These are phyloP conservation scores for Pseudonitzschia multistriata DNA, from an alignment of 108 stramenopile genomes.

Conservation along the genomic window DNA sequence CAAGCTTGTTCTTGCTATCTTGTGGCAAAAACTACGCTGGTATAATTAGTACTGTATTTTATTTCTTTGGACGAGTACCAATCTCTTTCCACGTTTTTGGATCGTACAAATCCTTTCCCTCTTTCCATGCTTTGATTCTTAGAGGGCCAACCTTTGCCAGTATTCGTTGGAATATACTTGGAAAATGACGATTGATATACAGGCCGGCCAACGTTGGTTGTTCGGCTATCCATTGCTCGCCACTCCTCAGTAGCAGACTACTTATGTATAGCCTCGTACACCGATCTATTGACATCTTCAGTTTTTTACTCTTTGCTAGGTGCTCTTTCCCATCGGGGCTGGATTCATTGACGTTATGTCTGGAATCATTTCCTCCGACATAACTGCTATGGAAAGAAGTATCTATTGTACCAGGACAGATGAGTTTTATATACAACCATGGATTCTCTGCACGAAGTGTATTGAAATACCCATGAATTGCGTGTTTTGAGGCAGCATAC, in stretches of 20 bases:
- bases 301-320: slow-evolving; percentile 6
- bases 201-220: slow-evolving; percentile 56
- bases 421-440: slow-evolving; percentile 49
- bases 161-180: slow-evolving; percentile 25
- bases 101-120: slow-evolving; percentile 52
- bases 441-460: slow-evolving; percentile 53
- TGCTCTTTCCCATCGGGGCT: neutral
- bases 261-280: slow-evolving; percentile 48
- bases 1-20: no score
- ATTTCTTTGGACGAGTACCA: neutral
- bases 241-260: slow-evolving; percentile 34
- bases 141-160: slow-evolving; percentile 29
- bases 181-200: slow-evolving; percentile 45
- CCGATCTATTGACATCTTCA: slow-evolving; percentile 62
- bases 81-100: slow-evolving; percentile 43
- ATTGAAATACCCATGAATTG: slow-evolving; percentile 60
- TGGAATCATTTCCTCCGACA: slow-evolving; percentile 7
- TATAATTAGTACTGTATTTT: neutral
- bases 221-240: slow-evolving; percentile 53
- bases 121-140: slow-evolving; percentile 38
- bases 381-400: slow-evolving; percentile 45
- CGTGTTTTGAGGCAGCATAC: slow-evolving; percentile 70
- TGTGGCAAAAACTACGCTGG: no score
- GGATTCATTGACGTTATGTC: neutral
- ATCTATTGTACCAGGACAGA: slow-evolving; percentile 63